A percentile compares a stretch with the other conserved stretches of the same genome.
Conservation (phyloP, 495 filamentous ascomycete species). For the Penicillium nucicola region DNA sequence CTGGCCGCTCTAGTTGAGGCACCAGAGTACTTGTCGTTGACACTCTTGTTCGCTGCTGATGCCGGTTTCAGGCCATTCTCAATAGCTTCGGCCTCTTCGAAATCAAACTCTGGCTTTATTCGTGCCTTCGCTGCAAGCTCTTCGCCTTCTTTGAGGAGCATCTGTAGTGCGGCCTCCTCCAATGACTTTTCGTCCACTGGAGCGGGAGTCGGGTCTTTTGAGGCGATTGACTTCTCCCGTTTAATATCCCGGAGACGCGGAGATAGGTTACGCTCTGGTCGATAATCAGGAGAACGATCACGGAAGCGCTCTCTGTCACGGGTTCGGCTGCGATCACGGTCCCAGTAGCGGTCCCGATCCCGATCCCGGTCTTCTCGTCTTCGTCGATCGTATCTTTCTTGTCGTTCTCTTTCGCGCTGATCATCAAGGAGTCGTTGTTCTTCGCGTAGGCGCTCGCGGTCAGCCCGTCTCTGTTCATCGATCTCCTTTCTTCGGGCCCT, state of each 20-base stretch:
- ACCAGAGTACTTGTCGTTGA: constrained; percentile 27
- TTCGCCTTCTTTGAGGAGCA: constrained; percentile 58
- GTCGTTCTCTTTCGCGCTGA: constrained; percentile 51
- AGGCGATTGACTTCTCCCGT: constrained; percentile 37
- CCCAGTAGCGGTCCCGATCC: constrained; percentile 41
- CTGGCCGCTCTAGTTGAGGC: constrained; percentile 28
- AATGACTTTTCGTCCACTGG: constrained; percentile 55
- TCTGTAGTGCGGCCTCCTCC: constrained; percentile 53
- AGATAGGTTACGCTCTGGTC: constrained; percentile 35
- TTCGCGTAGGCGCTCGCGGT: constrained; percentile 53
- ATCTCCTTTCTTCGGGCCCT: constrained; percentile 44
- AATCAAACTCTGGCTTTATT: constrained; percentile 57
- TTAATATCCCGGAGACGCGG: constrained; percentile 36
- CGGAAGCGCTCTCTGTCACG: constrained; percentile 35
- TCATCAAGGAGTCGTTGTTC: constrained; percentile 49
- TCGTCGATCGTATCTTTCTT: constrained; percentile 50
- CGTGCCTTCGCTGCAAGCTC: constrained; percentile 58
- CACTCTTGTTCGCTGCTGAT: constrained; percentile 17
- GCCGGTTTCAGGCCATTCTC: constrained; percentile 43
- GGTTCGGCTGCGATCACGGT: constrained; percentile 37
- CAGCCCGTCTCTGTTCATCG: constrained; percentile 54
- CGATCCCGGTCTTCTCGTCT: constrained; percentile 46
- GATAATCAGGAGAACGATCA: constrained; percentile 35
- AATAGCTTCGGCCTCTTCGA: constrained; percentile 48
- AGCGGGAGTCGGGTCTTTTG: constrained; percentile 41